Evolutionary conservation across 495 filamentous ascomycete genomes (phyloP), one percentile per base, ranked within the genome.

Genomic region (Hypoxylon intermedium): DNA sequence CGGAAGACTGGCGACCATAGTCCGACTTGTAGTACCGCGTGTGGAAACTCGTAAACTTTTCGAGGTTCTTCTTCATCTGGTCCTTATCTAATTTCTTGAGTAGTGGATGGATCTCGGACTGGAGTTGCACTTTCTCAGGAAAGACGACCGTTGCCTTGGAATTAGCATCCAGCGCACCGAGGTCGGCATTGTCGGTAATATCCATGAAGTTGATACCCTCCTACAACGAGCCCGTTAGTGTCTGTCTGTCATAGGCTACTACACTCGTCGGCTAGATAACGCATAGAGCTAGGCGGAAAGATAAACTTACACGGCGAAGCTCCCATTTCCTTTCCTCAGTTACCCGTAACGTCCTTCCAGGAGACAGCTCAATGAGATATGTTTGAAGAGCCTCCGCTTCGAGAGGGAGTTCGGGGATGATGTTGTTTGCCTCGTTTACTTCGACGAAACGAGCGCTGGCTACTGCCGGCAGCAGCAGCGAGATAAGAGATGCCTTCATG

Each of bases 281-380:
- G 30, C 18, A 28, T 40, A 45, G 19, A 24, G 19, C 21, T 9
- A 34, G 21, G 12, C n/a, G 40, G 5, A 19, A 11, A 23, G 51
- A 37, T 49, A 56, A 19, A 74, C 86, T 52, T 83, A 96, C 92
- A 63, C 92, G 78, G 72, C 89, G 87, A 57, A 98, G 77, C 61
- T 83, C 85, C 89, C 95, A 97, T 76, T 98, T 98, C 76, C 96
- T 86, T 23, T 96, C 91, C 65, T 98, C 93, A 0, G 89, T 93
- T 19, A 97, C 87, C 89, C 90, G 95, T 75, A 79, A 74, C 18
- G 85, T 92, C 62, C 91, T 82, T 54, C 89, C 91, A n/a, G 92
- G 93, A 12, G 83, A 79, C n/a, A 96, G 75, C 78, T 98, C 93
- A 57, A 98, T 88, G 28, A 94, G 81, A 67, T 82, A 96, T 64